These are phyloP conservation scores for Apophysomyces elegans DNA, from an alignment of 371 early-diverging fungal species.

Conservation along the genomic window DNA sequence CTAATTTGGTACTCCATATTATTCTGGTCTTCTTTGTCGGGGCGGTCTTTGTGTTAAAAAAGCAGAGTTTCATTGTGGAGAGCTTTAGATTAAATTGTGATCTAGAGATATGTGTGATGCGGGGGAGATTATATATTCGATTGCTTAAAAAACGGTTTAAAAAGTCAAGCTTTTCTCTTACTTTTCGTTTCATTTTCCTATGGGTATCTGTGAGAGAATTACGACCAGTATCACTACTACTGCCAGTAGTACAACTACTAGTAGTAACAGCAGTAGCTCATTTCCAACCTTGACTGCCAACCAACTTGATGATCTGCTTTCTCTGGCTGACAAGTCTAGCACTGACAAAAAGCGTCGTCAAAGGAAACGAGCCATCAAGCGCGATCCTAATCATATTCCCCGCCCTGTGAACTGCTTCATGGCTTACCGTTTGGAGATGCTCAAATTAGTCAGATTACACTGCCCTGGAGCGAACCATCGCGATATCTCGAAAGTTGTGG, in stretches of 20 bases:
- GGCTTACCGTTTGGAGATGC: slow-evolving; percentile 21
- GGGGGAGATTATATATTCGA: background rate
- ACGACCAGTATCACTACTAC: too few species aligned
- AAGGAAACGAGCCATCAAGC: background rate
- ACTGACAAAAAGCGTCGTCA: background rate
- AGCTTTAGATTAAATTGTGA: too few species aligned
- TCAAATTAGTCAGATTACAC: slow-evolving; percentile 9
- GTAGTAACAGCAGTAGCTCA: background rate
- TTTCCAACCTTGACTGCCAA: background rate
- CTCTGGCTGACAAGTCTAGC: background rate
- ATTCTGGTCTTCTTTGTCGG: too few species aligned
- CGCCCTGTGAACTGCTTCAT: slow-evolving; percentile 26
- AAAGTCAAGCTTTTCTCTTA: background rate
- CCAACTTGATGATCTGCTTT: background rate
- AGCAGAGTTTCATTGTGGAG: too few species aligned
- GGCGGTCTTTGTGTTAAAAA: too few species aligned
- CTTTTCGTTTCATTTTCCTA: background rate
- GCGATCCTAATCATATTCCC: slow-evolving; percentile 12
- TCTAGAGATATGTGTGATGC: too few species aligned
- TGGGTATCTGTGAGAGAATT: too few species aligned
- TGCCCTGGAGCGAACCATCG: slow-evolving; percentile 26
- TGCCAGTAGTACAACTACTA: too few species aligned
- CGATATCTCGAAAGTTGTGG: slow-evolving; percentile 23
- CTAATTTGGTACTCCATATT: too few species aligned
- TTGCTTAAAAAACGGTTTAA: background rate